Evolutionary conservation across 768 basidiomycete species (phyloP).

Genomic region (Cantharellus anzutake): DNA sequence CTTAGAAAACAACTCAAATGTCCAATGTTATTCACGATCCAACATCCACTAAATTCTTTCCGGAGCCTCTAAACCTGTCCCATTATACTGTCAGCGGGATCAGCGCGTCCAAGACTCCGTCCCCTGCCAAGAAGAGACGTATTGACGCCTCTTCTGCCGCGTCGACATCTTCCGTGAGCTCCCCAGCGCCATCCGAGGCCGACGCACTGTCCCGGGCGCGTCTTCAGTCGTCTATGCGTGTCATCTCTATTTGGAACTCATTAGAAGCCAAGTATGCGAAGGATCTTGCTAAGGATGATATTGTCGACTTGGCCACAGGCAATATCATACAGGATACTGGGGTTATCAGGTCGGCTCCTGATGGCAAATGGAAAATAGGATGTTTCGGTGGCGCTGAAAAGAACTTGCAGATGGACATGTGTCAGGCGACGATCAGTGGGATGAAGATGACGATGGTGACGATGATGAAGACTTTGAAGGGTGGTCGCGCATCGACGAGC

Average conservation of each 20-base stretch:
- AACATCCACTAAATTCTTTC: neutral
- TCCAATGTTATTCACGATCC: no score
- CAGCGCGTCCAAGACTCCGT: constrained; percentile 6
- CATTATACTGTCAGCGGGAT: constrained; percentile 16
- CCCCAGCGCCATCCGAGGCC: neutral
- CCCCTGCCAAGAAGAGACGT: neutral
- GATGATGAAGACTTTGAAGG: neutral
- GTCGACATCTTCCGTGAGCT: neutral
- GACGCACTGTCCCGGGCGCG: neutral
- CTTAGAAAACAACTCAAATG: no score
- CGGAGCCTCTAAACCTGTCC: neutral
- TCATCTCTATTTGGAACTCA: constrained; percentile 8
- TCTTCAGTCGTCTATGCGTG: constrained; percentile 1
- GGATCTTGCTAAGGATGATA: constrained; percentile 8
- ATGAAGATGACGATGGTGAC: neutral
- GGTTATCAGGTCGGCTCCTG: neutral
- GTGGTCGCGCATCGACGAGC: neutral
- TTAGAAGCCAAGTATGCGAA: constrained; percentile 8
- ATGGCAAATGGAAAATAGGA: neutral
- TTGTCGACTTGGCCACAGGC: constrained; percentile 6
- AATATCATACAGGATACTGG: constrained; percentile 7
- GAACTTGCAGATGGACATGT: neutral
- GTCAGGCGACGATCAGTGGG: neutral
- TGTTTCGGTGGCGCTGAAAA: neutral
- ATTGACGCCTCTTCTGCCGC: constrained; percentile 1